Percentiles rank a stretch among this genome's conserved stretches.
Evolutionary conservation across 352 stramenopile genomes (phyloP).

Genomic region (Phytopythium mirpurense): DNA sequence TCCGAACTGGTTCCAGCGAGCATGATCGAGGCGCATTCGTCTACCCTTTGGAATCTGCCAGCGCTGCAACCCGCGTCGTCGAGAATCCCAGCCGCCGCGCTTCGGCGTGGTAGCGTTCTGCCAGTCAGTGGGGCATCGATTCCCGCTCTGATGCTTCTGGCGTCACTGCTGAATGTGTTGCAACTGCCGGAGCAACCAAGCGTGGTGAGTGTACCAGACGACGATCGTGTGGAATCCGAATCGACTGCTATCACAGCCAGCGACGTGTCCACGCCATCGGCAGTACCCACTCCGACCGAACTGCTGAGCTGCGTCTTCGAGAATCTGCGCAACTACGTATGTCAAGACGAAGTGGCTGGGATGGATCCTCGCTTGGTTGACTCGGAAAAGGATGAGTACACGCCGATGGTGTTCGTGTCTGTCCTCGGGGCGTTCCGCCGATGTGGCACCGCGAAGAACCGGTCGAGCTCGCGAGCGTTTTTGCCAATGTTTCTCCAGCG

Average conservation of each 20-base stretch:
- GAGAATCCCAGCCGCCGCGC: background rate
- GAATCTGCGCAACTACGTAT: background rate
- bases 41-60: conserved; percentile 37
- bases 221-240: background rate
- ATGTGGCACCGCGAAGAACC: background rate
- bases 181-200: conserved; percentile 1
- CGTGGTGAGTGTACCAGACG: background rate
- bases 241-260: background rate
- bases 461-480: background rate
- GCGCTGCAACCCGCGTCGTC: conserved; percentile 20
- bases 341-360: background rate
- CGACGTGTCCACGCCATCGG: background rate
- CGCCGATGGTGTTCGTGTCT: conserved; percentile 26
- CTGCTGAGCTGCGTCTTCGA: conserved; percentile 4
- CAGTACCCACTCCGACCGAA: conserved; percentile 2
- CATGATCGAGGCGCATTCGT: conserved; percentile 23
- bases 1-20: conserved; percentile 33
- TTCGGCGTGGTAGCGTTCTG: background rate
- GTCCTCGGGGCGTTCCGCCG: conserved; percentile 34
- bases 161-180: conserved; percentile 3
- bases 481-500: background rate
- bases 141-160: background rate
- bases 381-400: background rate
- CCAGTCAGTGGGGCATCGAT: background rate
- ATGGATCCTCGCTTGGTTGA: background rate